Conservation (phyloP, 306 rosid species). For the Acacia confusa region DNA sequence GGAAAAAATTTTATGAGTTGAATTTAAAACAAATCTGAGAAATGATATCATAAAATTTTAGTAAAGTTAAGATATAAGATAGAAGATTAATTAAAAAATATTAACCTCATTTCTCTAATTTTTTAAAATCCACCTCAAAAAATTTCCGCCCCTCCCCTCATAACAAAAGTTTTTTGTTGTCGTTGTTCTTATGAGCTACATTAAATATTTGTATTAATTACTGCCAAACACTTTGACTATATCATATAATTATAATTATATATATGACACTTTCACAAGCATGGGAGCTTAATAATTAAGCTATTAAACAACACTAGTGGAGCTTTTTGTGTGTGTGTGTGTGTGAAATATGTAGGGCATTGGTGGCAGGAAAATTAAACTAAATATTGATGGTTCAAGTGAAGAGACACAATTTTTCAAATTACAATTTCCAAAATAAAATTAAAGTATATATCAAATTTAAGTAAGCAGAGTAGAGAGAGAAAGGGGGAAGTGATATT, state of each 20-base stretch:
- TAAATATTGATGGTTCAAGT: conserved; percentile 31
- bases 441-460: not conserved
- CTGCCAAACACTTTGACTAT: not conserved
- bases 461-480: conserved; percentile 25
- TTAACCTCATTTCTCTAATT: too few relatives aligned
- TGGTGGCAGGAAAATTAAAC: conserved; percentile 33
- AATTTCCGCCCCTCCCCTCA: too few relatives aligned
- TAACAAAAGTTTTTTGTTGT: not conserved
- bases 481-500: conserved; percentile 32
- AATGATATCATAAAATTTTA: too few relatives aligned
- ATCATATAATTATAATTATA: not conserved
- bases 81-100: too few relatives aligned
- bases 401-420: conserved; percentile 18
- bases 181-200: not conserved
- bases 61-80: too few relatives aligned
- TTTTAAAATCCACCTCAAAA: too few relatives aligned
- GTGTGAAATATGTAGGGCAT: not conserved
- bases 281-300: not conserved
- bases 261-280: not conserved
- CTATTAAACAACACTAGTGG: not conserved
- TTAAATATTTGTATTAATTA: not conserved
- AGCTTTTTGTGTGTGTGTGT: not conserved
- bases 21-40: too few relatives aligned
- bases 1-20: too few relatives aligned
- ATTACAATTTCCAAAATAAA: conserved; percentile 5